A percentile compares a stretch with the other conserved stretches of the same genome.
phyloP scores from a whole-genome alignment of 768 basidiomycete genomes.

The Trichaptum fuscoviolaceum region DNA sequence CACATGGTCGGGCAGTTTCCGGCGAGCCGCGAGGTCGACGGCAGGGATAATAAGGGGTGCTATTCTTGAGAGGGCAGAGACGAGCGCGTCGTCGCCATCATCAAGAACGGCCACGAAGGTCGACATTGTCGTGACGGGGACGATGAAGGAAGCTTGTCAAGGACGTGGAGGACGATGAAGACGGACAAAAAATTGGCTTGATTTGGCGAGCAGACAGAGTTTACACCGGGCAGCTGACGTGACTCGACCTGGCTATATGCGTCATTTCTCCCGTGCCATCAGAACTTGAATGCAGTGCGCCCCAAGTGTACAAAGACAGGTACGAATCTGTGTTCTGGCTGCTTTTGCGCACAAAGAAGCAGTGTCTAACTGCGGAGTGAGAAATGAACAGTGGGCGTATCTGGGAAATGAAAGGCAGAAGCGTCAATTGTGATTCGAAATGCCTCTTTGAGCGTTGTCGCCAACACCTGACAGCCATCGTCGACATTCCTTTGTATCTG shows the following conservation, averaged over 20 bases:
- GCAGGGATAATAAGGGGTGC: slow-evolving; percentile 65
- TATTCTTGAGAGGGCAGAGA: slow-evolving; percentile 63
- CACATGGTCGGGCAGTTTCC: slow-evolving; percentile 27
- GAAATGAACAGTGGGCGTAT: background rate
- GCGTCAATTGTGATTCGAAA: background rate
- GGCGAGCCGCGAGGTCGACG: slow-evolving; percentile 18
- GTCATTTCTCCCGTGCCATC: background rate
- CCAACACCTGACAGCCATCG: too few species aligned
- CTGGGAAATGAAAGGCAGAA: background rate
- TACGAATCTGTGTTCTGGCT: background rate
- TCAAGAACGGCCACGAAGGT: slow-evolving; percentile 61
- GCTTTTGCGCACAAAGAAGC: background rate
- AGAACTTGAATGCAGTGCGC: background rate
- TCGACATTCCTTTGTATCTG: background rate
- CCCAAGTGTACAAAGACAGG: background rate
- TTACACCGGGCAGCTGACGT: background rate
- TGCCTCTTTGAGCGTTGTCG: background rate
- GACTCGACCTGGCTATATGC: background rate
- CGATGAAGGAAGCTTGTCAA: background rate
- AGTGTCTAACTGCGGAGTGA: background rate
- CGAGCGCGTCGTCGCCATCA: slow-evolving; percentile 39
- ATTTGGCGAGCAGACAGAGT: background rate
- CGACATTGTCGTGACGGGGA: slow-evolving; percentile 28
- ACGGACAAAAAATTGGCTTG: background rate
- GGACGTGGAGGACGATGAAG: background rate